Conservation (phyloP, 345 rosid genomes). For the Moricandia moricandioides region DNA sequence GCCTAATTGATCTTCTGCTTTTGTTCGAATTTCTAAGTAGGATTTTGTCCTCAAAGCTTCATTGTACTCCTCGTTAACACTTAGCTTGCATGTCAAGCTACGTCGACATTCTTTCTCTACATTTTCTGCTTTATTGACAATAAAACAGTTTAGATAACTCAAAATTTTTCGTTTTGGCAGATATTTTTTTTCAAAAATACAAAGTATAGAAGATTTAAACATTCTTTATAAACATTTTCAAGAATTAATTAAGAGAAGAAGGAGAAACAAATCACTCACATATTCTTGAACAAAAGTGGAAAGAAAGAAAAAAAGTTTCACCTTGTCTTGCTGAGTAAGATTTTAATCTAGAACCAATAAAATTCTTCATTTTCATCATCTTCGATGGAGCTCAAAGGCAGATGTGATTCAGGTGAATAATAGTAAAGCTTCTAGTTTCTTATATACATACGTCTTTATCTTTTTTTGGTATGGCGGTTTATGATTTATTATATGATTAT, state of each 20-base stretch:
- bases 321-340: constrained; percentile 43
- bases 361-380: constrained; percentile 36
- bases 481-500: neutral
- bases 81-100: constrained; percentile 46
- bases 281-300: neutral
- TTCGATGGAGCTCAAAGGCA: constrained; percentile 16
- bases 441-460: constrained; percentile 24
- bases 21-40: constrained; percentile 63
- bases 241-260: constrained; percentile 16
- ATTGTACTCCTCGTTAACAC: constrained; percentile 75
- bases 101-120: constrained; percentile 29
- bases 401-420: constrained; percentile 24
- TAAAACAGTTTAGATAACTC: constrained; percentile 1
- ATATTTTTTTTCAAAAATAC: neutral
- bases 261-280: neutral
- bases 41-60: constrained; percentile 80
- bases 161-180: neutral
- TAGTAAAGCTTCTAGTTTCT: constrained; percentile 9
- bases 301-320: neutral
- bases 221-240: neutral
- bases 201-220: neutral
- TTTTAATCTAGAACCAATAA: constrained; percentile 26
- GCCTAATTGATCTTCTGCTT: constrained; percentile 50
- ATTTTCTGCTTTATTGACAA: constrained; percentile 43
- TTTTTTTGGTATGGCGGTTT: constrained; percentile 21